Conservation (phyloP, 2,329 filamentous ascomycete species). For the Diaporthe velutina region DNA sequence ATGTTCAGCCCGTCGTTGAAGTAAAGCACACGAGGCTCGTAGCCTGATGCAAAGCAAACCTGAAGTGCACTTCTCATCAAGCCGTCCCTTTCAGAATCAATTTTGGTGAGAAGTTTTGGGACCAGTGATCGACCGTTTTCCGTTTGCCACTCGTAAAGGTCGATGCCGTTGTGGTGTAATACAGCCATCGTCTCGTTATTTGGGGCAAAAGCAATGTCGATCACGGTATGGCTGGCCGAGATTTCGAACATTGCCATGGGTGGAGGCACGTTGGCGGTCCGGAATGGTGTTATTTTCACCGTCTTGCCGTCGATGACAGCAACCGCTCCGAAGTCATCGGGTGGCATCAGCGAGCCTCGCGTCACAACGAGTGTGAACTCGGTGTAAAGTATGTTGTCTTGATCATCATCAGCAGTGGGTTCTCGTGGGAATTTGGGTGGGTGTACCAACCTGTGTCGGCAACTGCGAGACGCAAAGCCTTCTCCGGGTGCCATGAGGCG, state of each 20-base stretch:
- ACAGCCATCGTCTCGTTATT: conserved; percentile 77
- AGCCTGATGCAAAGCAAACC: conserved; percentile 47
- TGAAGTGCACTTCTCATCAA: conserved; percentile 50
- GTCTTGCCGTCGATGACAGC: conserved; percentile 85
- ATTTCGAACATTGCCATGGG: conserved; percentile 91
- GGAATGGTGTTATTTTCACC: conserved; percentile 88
- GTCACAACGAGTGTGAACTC: conserved; percentile 78
- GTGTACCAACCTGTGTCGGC: conserved; percentile 60
- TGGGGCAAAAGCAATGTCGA: conserved; percentile 81
- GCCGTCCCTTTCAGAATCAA: conserved; percentile 53
- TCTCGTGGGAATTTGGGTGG: background rate
- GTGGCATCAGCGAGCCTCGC: conserved; percentile 77
- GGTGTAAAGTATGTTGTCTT: conserved; percentile 63
- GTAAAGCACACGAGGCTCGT: conserved; percentile 48
- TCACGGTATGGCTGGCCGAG: conserved; percentile 68
- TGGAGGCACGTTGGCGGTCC: conserved; percentile 87
- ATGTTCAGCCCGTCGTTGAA: conserved; percentile 45
- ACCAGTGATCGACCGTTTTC: conserved; percentile 64
- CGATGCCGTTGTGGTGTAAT: conserved; percentile 75
- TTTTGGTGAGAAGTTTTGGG: conserved; percentile 55
- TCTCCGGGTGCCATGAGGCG: conserved; percentile 89
- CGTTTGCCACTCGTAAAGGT: conserved; percentile 78
- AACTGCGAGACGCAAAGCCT: conserved; percentile 76
- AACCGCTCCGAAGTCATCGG: conserved; percentile 82
- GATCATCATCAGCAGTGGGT: conserved; percentile 37